Conservation (phyloP, 352 stramenopile species). For the Elongisporangium senticosum region DNA sequence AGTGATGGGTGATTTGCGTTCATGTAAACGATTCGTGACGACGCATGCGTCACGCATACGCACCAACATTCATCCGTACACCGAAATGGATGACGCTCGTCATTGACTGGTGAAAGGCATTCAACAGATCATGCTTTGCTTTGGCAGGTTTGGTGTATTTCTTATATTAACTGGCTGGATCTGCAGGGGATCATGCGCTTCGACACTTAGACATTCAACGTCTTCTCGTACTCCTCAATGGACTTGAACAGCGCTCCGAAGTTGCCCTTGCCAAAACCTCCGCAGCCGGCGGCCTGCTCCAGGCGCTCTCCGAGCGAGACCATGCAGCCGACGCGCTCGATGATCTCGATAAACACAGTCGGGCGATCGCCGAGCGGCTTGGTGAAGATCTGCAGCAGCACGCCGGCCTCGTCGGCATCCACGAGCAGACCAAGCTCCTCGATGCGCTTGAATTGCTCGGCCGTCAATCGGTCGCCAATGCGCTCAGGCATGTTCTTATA, state of each 20-base stretch:
- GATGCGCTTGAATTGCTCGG: constrained; percentile 88
- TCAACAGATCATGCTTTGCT: too few relatives aligned
- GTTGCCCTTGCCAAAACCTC: constrained; percentile 91
- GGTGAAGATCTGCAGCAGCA: constrained; percentile 92
- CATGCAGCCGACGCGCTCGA: constrained; percentile 90
- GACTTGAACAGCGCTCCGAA: constrained; percentile 91
- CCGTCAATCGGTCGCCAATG: constrained; percentile 74
- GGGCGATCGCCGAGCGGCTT: constrained; percentile 82
- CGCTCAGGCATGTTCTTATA: constrained; percentile 86
- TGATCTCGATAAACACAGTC: constrained; percentile 91
- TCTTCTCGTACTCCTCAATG: constrained; percentile 89
- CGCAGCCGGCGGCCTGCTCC: constrained; percentile 74
- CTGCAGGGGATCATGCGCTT: background rate
- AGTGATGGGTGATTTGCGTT: too few relatives aligned
- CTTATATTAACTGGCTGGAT: constrained; percentile 1
- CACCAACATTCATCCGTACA: too few relatives aligned
- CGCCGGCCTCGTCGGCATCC: constrained; percentile 93
- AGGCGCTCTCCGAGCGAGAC: constrained; percentile 54
- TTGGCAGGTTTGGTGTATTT: constrained; percentile 3
- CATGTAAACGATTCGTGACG: too few relatives aligned
- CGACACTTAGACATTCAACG: constrained; percentile 56
- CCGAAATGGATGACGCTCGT: too few relatives aligned
- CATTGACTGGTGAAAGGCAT: too few relatives aligned
- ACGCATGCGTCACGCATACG: too few relatives aligned
- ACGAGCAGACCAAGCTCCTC: constrained; percentile 91